phyloP scores from a whole-genome alignment of 2,329 filamentous ascomycete genomes.

The Teratosphaeria zuluensis region DNA sequence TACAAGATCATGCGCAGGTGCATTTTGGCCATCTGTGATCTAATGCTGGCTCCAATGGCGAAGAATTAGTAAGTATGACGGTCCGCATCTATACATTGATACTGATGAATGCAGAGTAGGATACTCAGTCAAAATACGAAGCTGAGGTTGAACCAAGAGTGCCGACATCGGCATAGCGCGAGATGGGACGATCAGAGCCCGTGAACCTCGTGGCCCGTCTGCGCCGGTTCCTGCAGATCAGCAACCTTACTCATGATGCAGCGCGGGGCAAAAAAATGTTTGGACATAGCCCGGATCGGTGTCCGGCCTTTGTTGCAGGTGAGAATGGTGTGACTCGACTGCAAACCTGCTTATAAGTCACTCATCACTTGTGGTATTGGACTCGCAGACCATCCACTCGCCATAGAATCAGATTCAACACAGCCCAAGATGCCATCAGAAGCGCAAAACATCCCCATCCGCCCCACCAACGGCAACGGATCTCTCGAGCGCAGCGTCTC shows the following conservation, averaged over 20 bases:
- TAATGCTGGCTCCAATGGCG: no score
- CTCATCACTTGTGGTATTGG: neutral
- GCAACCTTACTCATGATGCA: neutral
- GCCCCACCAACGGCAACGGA: constrained; percentile 12
- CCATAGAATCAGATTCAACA: no score
- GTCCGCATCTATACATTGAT: no score
- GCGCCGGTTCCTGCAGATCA: neutral
- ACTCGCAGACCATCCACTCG: neutral
- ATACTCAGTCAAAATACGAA: neutral
- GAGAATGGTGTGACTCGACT: no score
- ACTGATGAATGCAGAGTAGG: neutral
- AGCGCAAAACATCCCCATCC: constrained; percentile 25
- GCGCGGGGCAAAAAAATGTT: neutral
- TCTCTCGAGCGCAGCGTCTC: constrained; percentile 23
- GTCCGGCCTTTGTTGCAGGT: neutral
- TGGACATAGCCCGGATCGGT: neutral
- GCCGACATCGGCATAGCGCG: neutral
- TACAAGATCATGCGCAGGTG: no score
- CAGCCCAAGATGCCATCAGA: constrained; percentile 22
- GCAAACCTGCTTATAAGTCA: neutral
- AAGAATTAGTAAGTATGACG: no score
- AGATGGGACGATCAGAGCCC: neutral
- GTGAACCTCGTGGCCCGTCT: neutral
- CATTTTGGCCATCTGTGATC: no score
- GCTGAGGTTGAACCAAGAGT: neutral